Evolutionary conservation across 495 filamentous ascomycete genomes (phyloP), one percentile per base, ranked within the genome.

Genomic region (Talaromyces proteolyticus): DNA sequence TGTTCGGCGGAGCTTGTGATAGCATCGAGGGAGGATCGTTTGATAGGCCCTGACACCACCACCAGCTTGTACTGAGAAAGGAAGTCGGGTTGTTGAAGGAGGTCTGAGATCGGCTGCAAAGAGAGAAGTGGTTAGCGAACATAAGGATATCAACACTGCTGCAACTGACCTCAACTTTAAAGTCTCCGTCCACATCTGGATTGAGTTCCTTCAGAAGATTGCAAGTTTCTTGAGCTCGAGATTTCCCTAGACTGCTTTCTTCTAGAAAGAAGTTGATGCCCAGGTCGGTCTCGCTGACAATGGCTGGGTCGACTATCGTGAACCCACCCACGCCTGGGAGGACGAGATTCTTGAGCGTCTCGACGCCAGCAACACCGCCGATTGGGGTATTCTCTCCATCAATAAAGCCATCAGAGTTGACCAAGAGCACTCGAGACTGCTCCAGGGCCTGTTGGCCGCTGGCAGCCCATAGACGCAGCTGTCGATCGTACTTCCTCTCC

Each of bases 221-320:
- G 47, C 86, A 86, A 26, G 84, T 82, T 55, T 86, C 80, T 60
- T 88, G 82, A 8, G 93, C 87, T 54, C 94, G 81, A n/a, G 84
- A 80, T 58, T 81, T 84, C 16, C 91, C 91, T 41, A 96, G 59
- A 48, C 82, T 85, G 19, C 77, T 70, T 55, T 88, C 81, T 53
- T 95, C 89, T 8, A 97, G 72, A 54, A 99, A 97, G 77, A 99
- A 99, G 67, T 97, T 97, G 50, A 95, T 86, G 3, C 93, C 93
- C 38, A 97, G 65, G 58, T 99, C 94, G 10, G 80, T 73, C 53
- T 96, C 89, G 0, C 72, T 75, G 17, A 99, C 91, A 8, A 72
- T 65, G 1, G 81, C 78, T 8, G 86, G 81, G 59, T 99, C 93
- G 41, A 90, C 82, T 52, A 99, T 95, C 3, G 88, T 94, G 63